These are phyloP conservation scores for Ogataea saltuana DNA, from an alignment of 805 yeast genomes.

Conservation along the genomic window DNA sequence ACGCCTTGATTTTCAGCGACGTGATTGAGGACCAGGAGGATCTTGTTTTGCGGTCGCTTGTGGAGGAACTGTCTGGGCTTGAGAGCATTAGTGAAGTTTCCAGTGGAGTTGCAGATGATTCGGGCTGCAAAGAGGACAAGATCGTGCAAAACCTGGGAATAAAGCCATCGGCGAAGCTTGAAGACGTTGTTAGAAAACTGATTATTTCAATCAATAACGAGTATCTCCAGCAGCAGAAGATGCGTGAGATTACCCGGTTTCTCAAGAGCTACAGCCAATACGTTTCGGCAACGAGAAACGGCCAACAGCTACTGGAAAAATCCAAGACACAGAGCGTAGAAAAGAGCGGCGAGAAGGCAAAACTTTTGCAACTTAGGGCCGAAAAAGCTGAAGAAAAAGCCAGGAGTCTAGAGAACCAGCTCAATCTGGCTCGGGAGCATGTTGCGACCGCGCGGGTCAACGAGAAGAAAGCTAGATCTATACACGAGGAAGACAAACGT, in stretches of 20 bases:
- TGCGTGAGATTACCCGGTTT: conserved; percentile 56
- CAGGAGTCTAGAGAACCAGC: conserved; percentile 23
- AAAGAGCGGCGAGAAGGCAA: conserved; percentile 2
- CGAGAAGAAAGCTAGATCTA: conserved; percentile 18
- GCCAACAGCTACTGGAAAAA: conserved; percentile 4
- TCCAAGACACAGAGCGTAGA: conserved; percentile 2
- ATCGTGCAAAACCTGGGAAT: conserved; percentile 60
- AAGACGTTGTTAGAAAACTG: conserved; percentile 54
- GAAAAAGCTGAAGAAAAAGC: conserved; percentile 25
- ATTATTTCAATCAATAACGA: conserved; percentile 57
- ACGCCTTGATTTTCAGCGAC: conserved; percentile 40
- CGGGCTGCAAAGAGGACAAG: conserved; percentile 48
- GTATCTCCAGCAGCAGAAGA: conserved; percentile 57
- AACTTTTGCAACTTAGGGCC: conserved; percentile 9
- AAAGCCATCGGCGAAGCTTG: conserved; percentile 55
- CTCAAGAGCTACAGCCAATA: conserved; percentile 47
- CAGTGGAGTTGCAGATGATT: no score
- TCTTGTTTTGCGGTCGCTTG: conserved; percentile 27
- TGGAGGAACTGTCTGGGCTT: conserved; percentile 30
- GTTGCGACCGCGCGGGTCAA: conserved; percentile 21
- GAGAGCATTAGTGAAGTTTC: no score
- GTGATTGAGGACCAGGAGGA: conserved; percentile 36
- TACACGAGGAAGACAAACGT: conserved; percentile 14
- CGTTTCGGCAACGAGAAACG: conserved; percentile 7
- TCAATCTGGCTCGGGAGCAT: conserved; percentile 23